These are phyloP conservation scores for Scenedesmus sp. DNA, from an alignment of 163 green algal species.

Conservation along the genomic window DNA sequence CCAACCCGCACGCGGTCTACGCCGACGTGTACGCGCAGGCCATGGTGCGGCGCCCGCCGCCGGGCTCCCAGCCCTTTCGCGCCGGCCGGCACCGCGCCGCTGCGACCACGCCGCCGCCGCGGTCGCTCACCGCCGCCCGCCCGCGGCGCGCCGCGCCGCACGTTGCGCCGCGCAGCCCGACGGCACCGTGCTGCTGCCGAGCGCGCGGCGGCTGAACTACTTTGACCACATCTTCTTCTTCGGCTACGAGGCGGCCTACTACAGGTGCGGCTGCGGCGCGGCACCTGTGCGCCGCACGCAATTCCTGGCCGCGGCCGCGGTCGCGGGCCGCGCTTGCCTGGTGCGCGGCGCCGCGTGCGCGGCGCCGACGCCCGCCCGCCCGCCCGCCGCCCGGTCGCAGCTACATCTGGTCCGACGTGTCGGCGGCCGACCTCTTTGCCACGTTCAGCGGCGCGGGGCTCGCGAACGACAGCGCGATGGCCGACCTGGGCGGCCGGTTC, in stretches of 20 bases:
- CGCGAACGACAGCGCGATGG: too few relatives aligned
- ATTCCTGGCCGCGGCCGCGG: too few relatives aligned
- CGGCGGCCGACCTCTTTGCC: not conserved
- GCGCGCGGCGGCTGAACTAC: not conserved
- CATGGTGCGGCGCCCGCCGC: not conserved
- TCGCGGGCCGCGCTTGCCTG: too few relatives aligned
- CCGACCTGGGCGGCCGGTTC: too few relatives aligned
- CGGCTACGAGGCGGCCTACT: constrained; percentile 1
- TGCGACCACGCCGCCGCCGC: not conserved
- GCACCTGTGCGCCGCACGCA: not conserved
- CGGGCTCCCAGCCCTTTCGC: too few relatives aligned
- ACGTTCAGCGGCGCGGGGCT: too few relatives aligned
- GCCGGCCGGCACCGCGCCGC: not conserved
- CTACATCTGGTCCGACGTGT: constrained; percentile 1
- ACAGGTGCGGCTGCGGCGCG: not conserved
- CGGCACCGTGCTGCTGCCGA: not conserved
- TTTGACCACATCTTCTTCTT: constrained; percentile 13
- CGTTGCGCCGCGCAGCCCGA: not conserved
- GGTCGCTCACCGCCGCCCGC: not conserved
- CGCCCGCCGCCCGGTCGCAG: not conserved
- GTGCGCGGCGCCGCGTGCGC: not conserved
- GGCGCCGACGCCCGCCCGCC: not conserved
- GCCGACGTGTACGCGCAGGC: not conserved
- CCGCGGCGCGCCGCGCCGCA: not conserved
- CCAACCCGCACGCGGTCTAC: not conserved